phyloP scores from a whole-genome alignment of 164 flowering plant species.

The Chimonanthus salicifolius region DNA sequence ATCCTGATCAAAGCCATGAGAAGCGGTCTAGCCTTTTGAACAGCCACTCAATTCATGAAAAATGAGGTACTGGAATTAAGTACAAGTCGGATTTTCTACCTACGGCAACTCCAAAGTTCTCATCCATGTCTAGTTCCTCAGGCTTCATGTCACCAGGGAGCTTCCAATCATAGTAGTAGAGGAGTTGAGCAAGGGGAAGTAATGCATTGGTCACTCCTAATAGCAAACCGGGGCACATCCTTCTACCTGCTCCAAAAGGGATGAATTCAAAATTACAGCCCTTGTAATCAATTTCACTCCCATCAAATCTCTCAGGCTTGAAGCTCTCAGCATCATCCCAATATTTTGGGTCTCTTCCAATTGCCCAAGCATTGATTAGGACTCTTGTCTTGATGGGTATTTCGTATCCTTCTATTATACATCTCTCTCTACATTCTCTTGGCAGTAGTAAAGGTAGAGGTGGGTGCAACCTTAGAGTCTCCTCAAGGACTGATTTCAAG shows the following conservation, averaged over 20 bases:
- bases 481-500: slow-evolving; percentile 13
- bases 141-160: no score
- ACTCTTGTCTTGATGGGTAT: slow-evolving; percentile 28
- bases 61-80: no score
- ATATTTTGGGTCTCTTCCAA: slow-evolving; percentile 19
- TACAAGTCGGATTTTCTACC: no score
- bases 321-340: slow-evolving; percentile 33
- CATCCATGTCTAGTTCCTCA: no score
- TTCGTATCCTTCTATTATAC: slow-evolving; percentile 19
- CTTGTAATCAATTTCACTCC: slow-evolving; percentile 13
- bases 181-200: no score
- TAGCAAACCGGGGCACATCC: slow-evolving; percentile 1
- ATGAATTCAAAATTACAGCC: neutral
- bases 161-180: no score
- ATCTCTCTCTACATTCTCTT: slow-evolving; percentile 20
- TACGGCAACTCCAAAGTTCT: no score
- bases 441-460: slow-evolving; percentile 34
- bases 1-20: no score
- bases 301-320: slow-evolving; percentile 32
- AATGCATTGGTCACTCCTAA: no score
- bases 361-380: slow-evolving; percentile 22
- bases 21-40: no score
- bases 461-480: slow-evolving; percentile 36
- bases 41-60: no score
- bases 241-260: slow-evolving; percentile 5